Evolutionary conservation across 345 rosid genomes (phyloP).

Genomic region (Lepidium africanum): DNA sequence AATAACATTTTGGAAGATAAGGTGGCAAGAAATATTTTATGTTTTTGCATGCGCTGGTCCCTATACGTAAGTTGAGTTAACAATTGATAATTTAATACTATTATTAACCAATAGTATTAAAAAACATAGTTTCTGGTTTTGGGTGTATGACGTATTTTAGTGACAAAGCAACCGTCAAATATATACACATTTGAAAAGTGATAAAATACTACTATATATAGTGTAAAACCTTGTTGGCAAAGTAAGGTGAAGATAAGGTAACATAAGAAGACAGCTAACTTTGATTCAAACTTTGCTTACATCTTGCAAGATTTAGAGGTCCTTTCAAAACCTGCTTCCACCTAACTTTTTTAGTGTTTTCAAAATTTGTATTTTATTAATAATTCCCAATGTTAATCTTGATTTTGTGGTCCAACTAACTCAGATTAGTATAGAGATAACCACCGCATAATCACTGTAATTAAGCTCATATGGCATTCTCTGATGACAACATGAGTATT

Average conservation of each 20-base stretch:
- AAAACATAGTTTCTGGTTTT: background rate
- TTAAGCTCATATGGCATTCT: background rate
- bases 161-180: constrained; percentile 8
- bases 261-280: constrained; percentile 15
- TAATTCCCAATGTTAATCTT: background rate
- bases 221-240: constrained; percentile 6
- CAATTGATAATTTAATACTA: background rate
- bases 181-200: background rate
- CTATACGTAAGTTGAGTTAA: background rate
- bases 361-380: background rate
- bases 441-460: background rate
- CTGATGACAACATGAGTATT: background rate
- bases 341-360: constrained; percentile 16
- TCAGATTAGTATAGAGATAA: constrained; percentile 8
- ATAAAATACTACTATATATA: background rate
- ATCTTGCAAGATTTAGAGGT: constrained; percentile 18
- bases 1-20: background rate
- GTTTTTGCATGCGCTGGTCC: background rate
- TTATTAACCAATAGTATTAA: background rate
- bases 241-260: constrained; percentile 25
- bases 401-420: constrained; percentile 24
- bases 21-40: background rate
- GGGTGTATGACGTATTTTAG: background rate
- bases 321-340: constrained; percentile 27
- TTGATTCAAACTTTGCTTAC: constrained; percentile 5